Conservation (phyloP, 2,329 filamentous ascomycete species). For the Fusarium stilboides region DNA sequence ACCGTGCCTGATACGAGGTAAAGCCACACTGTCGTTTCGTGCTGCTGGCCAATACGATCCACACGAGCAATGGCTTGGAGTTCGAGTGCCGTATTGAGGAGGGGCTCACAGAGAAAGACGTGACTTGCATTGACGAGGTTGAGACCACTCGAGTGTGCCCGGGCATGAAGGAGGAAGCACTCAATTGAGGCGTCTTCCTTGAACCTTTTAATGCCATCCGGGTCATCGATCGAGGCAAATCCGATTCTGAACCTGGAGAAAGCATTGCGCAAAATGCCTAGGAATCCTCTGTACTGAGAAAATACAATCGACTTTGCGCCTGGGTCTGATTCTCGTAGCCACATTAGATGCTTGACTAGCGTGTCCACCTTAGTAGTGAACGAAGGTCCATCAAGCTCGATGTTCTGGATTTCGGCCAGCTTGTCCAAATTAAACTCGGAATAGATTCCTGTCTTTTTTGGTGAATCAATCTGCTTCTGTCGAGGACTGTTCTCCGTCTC, state of each 20-base stretch:
- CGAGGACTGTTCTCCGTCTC: constrained; percentile 22
- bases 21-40: constrained; percentile 93
- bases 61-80: constrained; percentile 95
- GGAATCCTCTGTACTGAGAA: constrained; percentile 87
- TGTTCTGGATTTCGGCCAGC: constrained; percentile 84
- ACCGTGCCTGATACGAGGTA: constrained; percentile 93
- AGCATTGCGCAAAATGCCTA: constrained; percentile 79
- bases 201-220: constrained; percentile 81
- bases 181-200: constrained; percentile 81
- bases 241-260: constrained; percentile 81
- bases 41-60: constrained; percentile 91
- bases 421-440: constrained; percentile 79
- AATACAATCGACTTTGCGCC: constrained; percentile 95
- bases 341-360: constrained; percentile 83
- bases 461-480: constrained; percentile 36
- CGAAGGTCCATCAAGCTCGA: constrained; percentile 79
- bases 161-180: constrained; percentile 90
- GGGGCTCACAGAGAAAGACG: constrained; percentile 93
- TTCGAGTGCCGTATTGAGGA: constrained; percentile 94
- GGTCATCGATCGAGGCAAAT: constrained; percentile 77
- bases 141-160: constrained; percentile 88
- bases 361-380: constrained; percentile 95
- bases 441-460: constrained; percentile 74
- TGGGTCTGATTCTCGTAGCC: constrained; percentile 86
- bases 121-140: constrained; percentile 95